Percentiles rank a stretch among this genome's conserved stretches.
Conservation (phyloP, 1,284 basidiomycete species). For the Leccinum fallax region DNA sequence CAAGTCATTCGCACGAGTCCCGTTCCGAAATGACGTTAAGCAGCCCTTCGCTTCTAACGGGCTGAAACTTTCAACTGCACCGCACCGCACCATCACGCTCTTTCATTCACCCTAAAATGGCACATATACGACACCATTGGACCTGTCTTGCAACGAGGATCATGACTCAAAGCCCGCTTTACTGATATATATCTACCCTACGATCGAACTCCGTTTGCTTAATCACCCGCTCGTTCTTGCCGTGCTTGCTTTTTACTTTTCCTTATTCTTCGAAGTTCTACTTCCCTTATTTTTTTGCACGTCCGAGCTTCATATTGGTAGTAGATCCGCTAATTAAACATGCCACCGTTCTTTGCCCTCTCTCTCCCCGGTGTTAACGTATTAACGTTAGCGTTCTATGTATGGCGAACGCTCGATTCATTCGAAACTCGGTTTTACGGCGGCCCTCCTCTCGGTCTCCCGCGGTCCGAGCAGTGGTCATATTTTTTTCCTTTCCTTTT, state of each 20-base stretch:
- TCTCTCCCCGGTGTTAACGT: neutral
- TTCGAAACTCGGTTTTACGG: slow-evolving; percentile 1
- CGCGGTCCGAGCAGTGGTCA: neutral
- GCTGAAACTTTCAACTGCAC: neutral
- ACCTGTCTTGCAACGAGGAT: slow-evolving; percentile 29
- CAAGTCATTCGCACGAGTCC: slow-evolving; percentile 7
- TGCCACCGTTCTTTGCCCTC: slow-evolving; percentile 1
- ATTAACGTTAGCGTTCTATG: neutral
- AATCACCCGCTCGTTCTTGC: slow-evolving; percentile 22
- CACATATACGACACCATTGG: slow-evolving; percentile 24
- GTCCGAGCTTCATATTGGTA: slow-evolving; percentile 18
- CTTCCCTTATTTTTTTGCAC: neutral
- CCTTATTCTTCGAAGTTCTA: slow-evolving; percentile 1
- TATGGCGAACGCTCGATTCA: neutral
- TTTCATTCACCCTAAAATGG: slow-evolving; percentile 23
- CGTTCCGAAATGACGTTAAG: slow-evolving; percentile 22
- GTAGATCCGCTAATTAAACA: slow-evolving; percentile 25
- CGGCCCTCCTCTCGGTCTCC: neutral
- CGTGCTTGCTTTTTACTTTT: neutral
- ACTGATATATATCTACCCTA: slow-evolving; percentile 11
- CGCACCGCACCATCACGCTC: slow-evolving; percentile 22
- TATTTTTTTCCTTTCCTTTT: neutral
- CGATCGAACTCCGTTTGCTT: slow-evolving; percentile 17
- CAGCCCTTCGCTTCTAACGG: slow-evolving; percentile 7
- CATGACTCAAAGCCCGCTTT: slow-evolving; percentile 22